Base-by-base conservation (phyloP, 306 rosid genomes). In the Prunus campanulata region DNA sequence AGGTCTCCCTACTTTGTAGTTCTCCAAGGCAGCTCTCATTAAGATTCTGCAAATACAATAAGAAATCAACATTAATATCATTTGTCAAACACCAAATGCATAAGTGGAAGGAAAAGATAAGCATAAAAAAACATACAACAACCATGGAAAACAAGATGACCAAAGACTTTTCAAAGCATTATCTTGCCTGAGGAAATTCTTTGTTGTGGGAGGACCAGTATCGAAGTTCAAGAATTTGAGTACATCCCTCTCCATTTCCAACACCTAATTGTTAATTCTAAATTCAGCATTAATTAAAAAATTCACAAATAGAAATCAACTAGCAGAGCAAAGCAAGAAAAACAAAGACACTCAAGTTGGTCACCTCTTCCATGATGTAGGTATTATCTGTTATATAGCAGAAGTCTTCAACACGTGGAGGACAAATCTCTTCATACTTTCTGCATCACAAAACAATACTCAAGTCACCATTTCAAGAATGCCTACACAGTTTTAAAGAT, bases 361-460 rank as follows among this genome's bases (percentile, higher is more conserved):
- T 68, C 69, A 81, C 88, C 90, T 87, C 85, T 48, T 76, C 73
- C 69, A 13, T 62, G 54, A 74, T 77, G 74, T 77, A 87, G 22
- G 85, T 8, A 49, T 84, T 87, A 63, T 87, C 90, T 16, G 90
- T 84, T 57, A 87, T 74, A 71, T 77, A 87, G 76, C 90, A 87
- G 50, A 84, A 74, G 14, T 77, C 86, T 66, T 87, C 83, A 54
- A 55, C 66, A 3, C 70, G 65, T 49, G 88, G 88, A 71, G 83
- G 79, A 44, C 66, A 69, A 72, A 87, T 87, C 65, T 84, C 90
- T 71, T 80, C 88, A 27, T 77, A 60, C 35, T 79, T 82, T 66
- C 90, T 87, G 80, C 81, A 64, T 61, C 60, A 75, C 66, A 66
- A 72, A 80, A 81, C 57, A 47, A 55, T 1, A 22, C 66, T 18